Conservation (phyloP, 345 rosid species). For the Mangifera indica region DNA sequence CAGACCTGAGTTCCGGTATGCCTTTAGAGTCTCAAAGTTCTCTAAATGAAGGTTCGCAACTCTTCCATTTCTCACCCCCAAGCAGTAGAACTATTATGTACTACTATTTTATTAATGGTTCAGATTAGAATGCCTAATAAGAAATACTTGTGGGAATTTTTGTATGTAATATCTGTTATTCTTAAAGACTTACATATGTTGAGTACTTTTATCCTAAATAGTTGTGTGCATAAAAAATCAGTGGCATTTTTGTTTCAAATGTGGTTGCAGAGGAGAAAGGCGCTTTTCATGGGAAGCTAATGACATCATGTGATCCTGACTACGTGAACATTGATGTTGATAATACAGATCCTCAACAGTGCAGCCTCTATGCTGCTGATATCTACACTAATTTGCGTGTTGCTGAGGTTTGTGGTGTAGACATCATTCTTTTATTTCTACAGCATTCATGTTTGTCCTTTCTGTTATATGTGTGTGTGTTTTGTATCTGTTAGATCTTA, state of each 20-base stretch:
- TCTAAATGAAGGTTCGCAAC: slow-evolving; percentile 33
- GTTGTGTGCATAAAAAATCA: slow-evolving; percentile 10
- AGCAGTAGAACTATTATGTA: neutral
- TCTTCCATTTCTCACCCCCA: slow-evolving; percentile 7
- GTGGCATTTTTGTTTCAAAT: slow-evolving; percentile 24
- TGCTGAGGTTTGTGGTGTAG: slow-evolving; percentile 67
- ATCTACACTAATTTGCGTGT: slow-evolving; percentile 63
- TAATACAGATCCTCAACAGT: slow-evolving; percentile 59
- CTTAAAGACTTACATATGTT: neutral
- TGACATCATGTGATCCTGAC: slow-evolving; percentile 33
- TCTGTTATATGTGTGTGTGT: neutral
- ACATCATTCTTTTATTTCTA: neutral
- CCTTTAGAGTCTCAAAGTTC: slow-evolving; percentile 25
- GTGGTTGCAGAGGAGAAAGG: slow-evolving; percentile 37
- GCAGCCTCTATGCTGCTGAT: slow-evolving; percentile 75
- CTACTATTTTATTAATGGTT: neutral
- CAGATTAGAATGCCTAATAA: neutral
- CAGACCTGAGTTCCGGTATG: slow-evolving; percentile 21
- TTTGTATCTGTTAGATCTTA: too few species aligned
- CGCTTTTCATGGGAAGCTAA: slow-evolving; percentile 26
- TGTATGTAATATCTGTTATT: neutral
- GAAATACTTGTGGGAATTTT: neutral
- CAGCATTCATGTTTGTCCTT: neutral
- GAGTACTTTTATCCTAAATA: neutral
- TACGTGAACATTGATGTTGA: slow-evolving; percentile 65